Conservation (phyloP, 306 rosid genomes). For the Begonia fuchsioides region DNA sequence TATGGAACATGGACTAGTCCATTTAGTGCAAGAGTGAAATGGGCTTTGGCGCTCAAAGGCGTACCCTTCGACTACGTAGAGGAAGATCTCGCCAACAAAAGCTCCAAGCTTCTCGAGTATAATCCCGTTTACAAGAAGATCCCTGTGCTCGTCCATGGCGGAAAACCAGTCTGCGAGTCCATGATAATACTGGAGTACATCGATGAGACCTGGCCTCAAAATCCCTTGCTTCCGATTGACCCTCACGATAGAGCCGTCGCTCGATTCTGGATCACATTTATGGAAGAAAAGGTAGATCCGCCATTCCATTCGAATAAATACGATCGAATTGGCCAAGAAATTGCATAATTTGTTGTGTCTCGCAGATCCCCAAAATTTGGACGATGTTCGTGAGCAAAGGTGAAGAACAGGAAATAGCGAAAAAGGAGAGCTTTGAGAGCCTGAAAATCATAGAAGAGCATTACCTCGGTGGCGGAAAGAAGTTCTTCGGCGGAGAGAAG, state of each 20-base stretch:
- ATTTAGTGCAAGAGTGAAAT: slow-evolving; percentile 17
- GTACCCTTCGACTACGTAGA: slow-evolving; percentile 25
- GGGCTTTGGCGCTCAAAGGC: slow-evolving; percentile 36
- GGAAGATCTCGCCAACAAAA: slow-evolving; percentile 31
- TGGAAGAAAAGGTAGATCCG: slow-evolving; percentile 14
- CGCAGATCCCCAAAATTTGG: background rate
- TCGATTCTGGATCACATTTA: slow-evolving; percentile 18
- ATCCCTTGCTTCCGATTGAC: slow-evolving; percentile 15
- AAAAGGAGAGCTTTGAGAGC: slow-evolving; percentile 1
- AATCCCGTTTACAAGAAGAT: slow-evolving; percentile 30
- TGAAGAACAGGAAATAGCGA: slow-evolving; percentile 9
- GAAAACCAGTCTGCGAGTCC: slow-evolving; percentile 25
- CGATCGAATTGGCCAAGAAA: background rate
- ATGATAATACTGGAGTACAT: slow-evolving; percentile 29
- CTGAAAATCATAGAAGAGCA: slow-evolving; percentile 12
- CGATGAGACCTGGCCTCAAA: slow-evolving; percentile 18
- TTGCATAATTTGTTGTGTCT: background rate
- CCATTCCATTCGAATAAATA: background rate
- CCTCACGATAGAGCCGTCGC: slow-evolving; percentile 17
- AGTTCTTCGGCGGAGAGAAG: slow-evolving; percentile 15
- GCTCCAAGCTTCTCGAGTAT: slow-evolving; percentile 18
- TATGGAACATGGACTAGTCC: slow-evolving; percentile 35
- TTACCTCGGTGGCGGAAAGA: slow-evolving; percentile 7
- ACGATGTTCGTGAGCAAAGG: background rate
- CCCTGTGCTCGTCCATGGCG: slow-evolving; percentile 33